phyloP scores from a whole-genome alignment of 2,329 filamentous ascomycete genomes.

The Remersonia thermophila region DNA sequence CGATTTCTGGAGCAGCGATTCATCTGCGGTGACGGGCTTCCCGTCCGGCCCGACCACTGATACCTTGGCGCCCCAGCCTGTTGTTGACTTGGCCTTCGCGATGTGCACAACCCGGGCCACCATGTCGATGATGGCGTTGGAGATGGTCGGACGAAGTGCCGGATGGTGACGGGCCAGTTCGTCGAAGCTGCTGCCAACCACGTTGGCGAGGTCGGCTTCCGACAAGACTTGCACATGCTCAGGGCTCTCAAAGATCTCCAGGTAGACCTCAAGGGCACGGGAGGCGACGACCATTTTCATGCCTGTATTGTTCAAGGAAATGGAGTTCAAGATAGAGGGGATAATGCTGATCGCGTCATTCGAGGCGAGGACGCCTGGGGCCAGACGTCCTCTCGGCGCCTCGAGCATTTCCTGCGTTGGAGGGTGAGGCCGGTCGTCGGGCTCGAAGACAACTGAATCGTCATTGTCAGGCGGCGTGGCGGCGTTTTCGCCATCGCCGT shows the following conservation, averaged over 20 bases:
- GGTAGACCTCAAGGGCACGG: conserved; percentile 69
- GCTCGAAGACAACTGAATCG: conserved; percentile 26
- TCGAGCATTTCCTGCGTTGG: conserved; percentile 39
- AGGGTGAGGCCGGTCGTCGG: conserved; percentile 36
- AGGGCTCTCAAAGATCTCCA: conserved; percentile 93
- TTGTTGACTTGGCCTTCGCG: conserved; percentile 56
- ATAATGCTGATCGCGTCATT: conserved; percentile 79
- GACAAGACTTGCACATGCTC: conserved; percentile 71
- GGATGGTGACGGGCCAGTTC: conserved; percentile 93
- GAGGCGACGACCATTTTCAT: conserved; percentile 81
- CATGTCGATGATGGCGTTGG: conserved; percentile 81
- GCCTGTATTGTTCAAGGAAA: conserved; percentile 79
- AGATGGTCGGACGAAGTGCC: conserved; percentile 63
- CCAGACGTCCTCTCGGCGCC: conserved; percentile 34
- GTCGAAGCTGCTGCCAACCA: conserved; percentile 77
- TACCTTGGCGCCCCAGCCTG: conserved; percentile 69
- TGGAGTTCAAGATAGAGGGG: conserved; percentile 80
- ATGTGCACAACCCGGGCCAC: conserved; percentile 67
- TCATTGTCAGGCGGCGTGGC: conserved; percentile 28
- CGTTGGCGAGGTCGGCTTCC: conserved; percentile 56
- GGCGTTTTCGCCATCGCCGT: conserved; percentile 23
- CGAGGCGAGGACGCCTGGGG: conserved; percentile 70
- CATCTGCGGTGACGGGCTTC: conserved; percentile 45
- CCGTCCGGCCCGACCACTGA: conserved; percentile 49
- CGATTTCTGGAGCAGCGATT: conserved; percentile 22